Evolutionary conservation across 148 eudicot species (phyloP), one percentile per base, ranked within the genome.

Genomic region (Chenopodium quinoa): DNA sequence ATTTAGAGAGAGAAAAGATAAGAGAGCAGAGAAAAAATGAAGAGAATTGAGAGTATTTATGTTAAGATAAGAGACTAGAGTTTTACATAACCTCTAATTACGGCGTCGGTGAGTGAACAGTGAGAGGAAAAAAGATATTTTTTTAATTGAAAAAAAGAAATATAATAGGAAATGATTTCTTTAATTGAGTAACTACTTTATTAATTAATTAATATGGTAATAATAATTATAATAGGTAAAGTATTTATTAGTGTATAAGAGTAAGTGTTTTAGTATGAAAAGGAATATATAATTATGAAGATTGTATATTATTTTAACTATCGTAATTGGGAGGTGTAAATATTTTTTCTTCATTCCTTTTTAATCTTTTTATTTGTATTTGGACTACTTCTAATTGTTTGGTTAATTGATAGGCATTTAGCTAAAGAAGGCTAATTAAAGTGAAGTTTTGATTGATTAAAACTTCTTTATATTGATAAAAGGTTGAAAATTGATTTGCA

Each of bases 61-160:
- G 75, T 52, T 9, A 54, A 12, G 47, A 80, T 22, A 31, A 22
- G 44, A 7, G 58, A 54, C 44, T 2, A 60, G 19, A 7, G 29
- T 9, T 73, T 9, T 44, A 56, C 23, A 34, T 73, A 31, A 76
- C 76, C 80, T 83, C 56, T 71, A 82, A 82, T 84, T 79, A 76
- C 79, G 86, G 81, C 86, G 89, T 87, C 89, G 89, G 89, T 84
- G 89, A 72, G 31, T 5, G 13, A 47, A 2, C 12, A 46, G 22
- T 46, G 25, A 73, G 48, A 47, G 12, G 73, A 23, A 17, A 37
- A 65, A 7, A 40, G 8, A 40, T 40, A 40, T 40, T 40, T 40
- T 70, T 23, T 19, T 10, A 14, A 50, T 25, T 1, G 2, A 50
- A 25, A 50, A 9, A 32, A 70, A 9, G 32, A 7, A 34, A 32